phyloP scores from a whole-genome alignment of 345 rosid species.

The Dimocarpus longan region DNA sequence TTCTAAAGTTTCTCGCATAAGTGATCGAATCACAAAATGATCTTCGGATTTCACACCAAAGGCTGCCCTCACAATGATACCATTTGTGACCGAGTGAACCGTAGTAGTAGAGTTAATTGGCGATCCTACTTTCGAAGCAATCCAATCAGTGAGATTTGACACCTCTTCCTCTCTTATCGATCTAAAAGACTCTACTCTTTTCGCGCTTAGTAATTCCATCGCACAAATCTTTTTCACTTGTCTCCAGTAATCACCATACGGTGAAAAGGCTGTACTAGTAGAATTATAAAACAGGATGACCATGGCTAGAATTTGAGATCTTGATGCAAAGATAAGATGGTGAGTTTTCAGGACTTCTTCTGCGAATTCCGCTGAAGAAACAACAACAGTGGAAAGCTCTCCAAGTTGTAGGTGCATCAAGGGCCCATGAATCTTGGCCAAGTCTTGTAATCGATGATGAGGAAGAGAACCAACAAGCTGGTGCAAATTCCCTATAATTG shows the following conservation, averaged over 20 bases:
- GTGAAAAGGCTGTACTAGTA: slow-evolving; percentile 12
- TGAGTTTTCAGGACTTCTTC: slow-evolving; percentile 34
- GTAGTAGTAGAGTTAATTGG: background rate
- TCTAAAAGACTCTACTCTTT: slow-evolving; percentile 11
- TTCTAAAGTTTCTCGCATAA: no score
- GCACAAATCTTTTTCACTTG: slow-evolving; percentile 11
- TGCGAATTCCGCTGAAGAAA: slow-evolving; percentile 36
- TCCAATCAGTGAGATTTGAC: background rate
- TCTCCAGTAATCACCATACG: slow-evolving; percentile 13
- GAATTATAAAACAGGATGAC: background rate
- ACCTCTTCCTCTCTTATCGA: slow-evolving; percentile 15
- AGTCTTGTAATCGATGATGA: slow-evolving; percentile 18
- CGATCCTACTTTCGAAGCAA: background rate
- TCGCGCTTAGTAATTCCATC: background rate
- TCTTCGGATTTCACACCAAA: background rate
- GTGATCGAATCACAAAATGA: no score
- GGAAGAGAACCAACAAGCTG: slow-evolving; percentile 23
- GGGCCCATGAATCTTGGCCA: slow-evolving; percentile 21
- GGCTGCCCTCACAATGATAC: background rate
- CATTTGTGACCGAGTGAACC: background rate
- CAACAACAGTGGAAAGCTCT: slow-evolving; percentile 21
- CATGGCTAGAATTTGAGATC: no score
- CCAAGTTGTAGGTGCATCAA: slow-evolving; percentile 32
- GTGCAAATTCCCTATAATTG: slow-evolving; percentile 37
- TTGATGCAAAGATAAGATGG: slow-evolving; percentile 22